These are phyloP conservation scores for Escallonia herrerae DNA, from an alignment of 129 eudicot species.

Conservation along the genomic window DNA sequence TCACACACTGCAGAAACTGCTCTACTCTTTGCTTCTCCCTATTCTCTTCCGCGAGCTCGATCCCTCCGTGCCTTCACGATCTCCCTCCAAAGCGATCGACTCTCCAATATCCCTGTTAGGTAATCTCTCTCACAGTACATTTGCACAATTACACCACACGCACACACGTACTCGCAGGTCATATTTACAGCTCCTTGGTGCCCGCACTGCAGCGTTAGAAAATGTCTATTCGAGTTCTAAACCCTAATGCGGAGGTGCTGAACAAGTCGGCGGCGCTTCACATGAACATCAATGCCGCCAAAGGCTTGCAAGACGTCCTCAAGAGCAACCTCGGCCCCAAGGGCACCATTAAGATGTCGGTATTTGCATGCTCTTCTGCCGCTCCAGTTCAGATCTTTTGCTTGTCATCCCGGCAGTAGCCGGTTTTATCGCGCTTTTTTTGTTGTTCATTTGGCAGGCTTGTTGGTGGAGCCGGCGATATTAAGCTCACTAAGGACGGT, in stretches of 20 bases:
- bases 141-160: too few relatives aligned
- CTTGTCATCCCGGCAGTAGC: neutral
- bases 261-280: slow-evolving; percentile 95
- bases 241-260: slow-evolving; percentile 88
- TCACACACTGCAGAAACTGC: too few relatives aligned
- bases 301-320: slow-evolving; percentile 87
- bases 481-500: slow-evolving; percentile 91
- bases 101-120: too few relatives aligned
- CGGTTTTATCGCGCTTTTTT: neutral
- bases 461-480: slow-evolving; percentile 98
- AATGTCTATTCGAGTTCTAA: slow-evolving; percentile 73
- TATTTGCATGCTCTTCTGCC: neutral
- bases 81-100: too few relatives aligned
- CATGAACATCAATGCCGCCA: slow-evolving; percentile 95
- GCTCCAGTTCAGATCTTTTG: neutral
- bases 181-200: too few relatives aligned
- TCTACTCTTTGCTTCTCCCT: too few relatives aligned
- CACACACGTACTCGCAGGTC: too few relatives aligned
- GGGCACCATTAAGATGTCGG: slow-evolving; percentile 84
- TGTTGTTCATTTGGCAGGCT: slow-evolving; percentile 40
- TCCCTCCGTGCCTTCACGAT: too few relatives aligned
- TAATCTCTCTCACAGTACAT: too few relatives aligned
- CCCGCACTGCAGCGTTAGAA: neutral
- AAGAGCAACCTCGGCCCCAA: slow-evolving; percentile 92
- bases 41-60: too few relatives aligned